Evolutionary conservation across 805 yeast genomes (phyloP), one percentile per base, ranked within the genome.

Genomic region (Candida yuanshanica): DNA sequence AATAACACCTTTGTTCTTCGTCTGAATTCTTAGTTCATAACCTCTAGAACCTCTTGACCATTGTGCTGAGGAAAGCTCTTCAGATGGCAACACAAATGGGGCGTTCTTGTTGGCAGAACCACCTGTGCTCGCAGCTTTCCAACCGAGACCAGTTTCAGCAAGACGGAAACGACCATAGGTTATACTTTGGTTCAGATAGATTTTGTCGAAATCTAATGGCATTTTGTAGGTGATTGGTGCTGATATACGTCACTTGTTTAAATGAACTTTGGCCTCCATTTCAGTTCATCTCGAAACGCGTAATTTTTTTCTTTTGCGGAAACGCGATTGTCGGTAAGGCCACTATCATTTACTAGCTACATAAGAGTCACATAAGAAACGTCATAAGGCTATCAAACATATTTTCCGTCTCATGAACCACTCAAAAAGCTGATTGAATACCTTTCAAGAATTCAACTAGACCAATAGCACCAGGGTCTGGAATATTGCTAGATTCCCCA

Each of bases 1-100:
- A 7, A 87, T 81, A 17, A 84, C 95, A 31, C 95, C 95, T 51
- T 77, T 79, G 56, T 84, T 84, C 56, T 84, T 88, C 17, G 99
- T 91, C 58, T 87, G 95, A 11, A 93, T 79, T 50, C 95, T 74
- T 48, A 91, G 65, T 63, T 93, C 96, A 61, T 78, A 89, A 1
- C 96, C 98, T 48, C 95, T 75, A 2, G 95, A 79, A 1, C 96
- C 97, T 51, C 97, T 75, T 35, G 95, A 83, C 99, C 99, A 93
- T 51, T 72, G 78, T 4, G 84, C 82, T 26, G 87, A 70, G 16
- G 83, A 72, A 20, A 93, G 69, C 60, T 90, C 96, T 22, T 86
- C 85, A 9, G 87, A 78, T n/a, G 96, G 91, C 44, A 93, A 69
- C 46, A 93, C 68, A 52, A 87, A 87, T n/a, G 97, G 96, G 36